phyloP scores from a whole-genome alignment of 345 rosid species.

The Aquilaria malaccensis region DNA sequence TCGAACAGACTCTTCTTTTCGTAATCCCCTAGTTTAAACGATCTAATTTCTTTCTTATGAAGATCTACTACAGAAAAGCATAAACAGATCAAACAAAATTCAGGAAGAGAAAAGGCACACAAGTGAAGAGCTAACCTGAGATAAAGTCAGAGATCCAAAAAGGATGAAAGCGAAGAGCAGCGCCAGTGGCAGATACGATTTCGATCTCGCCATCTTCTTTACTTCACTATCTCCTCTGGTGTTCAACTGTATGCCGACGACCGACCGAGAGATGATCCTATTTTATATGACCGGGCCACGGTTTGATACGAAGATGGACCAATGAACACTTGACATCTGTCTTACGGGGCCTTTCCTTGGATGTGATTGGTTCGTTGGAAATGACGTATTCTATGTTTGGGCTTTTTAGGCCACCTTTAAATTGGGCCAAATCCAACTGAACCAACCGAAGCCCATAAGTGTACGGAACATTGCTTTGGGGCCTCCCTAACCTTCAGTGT shows the following conservation, averaged over 20 bases:
- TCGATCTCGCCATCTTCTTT: conserved; percentile 39
- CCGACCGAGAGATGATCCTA: too few relatives aligned
- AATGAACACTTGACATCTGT: too few relatives aligned
- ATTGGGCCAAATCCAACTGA: background rate
- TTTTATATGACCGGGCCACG: too few relatives aligned
- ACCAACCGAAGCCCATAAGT: too few relatives aligned
- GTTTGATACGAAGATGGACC: too few relatives aligned
- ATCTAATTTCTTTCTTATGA: background rate
- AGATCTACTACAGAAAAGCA: conserved; percentile 10
- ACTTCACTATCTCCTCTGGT: background rate
- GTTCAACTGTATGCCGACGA: background rate
- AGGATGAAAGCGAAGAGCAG: conserved; percentile 35
- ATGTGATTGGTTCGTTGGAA: too few relatives aligned
- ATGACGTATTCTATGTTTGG: background rate
- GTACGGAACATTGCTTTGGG: too few relatives aligned
- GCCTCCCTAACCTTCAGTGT: too few relatives aligned
- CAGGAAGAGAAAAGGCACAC: background rate
- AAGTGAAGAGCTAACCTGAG: conserved; percentile 33
- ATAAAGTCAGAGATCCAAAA: conserved; percentile 32
- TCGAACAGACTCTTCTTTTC: too few relatives aligned
- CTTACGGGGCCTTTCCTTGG: too few relatives aligned
- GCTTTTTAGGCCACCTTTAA: background rate
- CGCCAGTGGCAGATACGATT: conserved; percentile 15
- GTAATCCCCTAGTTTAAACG: background rate
- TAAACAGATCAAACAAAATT: background rate